Evolutionary conservation across 176 grass and related monocot species (phyloP), one percentile per base, ranked within the genome.

Genomic region (Alopecurus myosuroides): DNA sequence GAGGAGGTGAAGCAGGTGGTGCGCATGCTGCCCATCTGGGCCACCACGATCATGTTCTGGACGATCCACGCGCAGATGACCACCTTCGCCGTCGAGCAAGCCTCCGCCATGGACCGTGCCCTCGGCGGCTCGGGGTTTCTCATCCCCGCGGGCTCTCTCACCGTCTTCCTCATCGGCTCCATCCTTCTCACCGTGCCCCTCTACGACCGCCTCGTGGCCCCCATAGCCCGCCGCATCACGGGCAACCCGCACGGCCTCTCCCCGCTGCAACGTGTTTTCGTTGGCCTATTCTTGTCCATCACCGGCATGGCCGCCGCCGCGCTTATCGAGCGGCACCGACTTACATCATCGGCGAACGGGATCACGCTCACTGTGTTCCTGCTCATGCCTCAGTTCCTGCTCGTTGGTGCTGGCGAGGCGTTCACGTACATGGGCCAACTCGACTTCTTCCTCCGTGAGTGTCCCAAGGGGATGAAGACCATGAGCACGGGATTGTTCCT

Each of bases 351-450:
- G 26, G 18, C 10, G 12, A 7, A 74, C 11, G 85, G 90, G 1
- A 77, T 19, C 17, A 87, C 42, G 4, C 70, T 89, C 49, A 88
- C 85, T 55, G 97, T 99, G 15, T 99, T 94, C 89, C 88, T 94
- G 31, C 91, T 99, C 26, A 83, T 94, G 74, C 97, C 97, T 12
- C 97, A 99, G 88, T 99, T 99, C 86, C 79, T 98, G 20, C 81
- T 99, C 6, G 91, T 96, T 50, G 97, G 97, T 14, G 88, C 97
- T 2, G 97, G 94, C 18, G 97, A 99, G 91, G 94, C 94, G 0
- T 94, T 99, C 89, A 99, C 97, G 2, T 99, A 99, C 88, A 96
- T 99, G 53, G 97, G 97, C 15, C 97, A 99, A 60, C 84, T 99
- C 65, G 94, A 92, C 9, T 99, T 99, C 90, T 99, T 99, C 87